Base-by-base conservation (phyloP, 306 rosid genomes). In the Prinsepia uniflora region DNA sequence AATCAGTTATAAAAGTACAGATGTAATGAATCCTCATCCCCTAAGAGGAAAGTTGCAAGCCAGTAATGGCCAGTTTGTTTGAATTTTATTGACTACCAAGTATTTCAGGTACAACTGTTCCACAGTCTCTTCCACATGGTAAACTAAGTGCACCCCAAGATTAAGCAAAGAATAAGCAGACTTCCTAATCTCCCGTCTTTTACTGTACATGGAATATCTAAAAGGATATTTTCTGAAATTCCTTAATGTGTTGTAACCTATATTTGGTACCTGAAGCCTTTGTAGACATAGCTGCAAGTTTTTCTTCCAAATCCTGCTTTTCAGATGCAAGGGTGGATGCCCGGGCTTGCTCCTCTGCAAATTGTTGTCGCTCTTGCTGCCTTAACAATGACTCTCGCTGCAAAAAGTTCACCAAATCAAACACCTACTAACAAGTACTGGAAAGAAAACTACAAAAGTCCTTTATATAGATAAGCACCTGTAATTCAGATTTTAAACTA, bases 281-380 rank as follows among this genome's bases (percentile, higher is more conserved):
- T 72, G 44, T 71, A 17, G 88, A 78, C 68, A 85, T 63, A 63
- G 82, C 83, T 73, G 80, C 72, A 63, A 94, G 85, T 72, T 86
- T 87, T 80, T 89, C 91, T 75, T 89, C 96, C 81, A 94, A 72
- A 71, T 82, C 91, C 77, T 83, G 92, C 83, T 94, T 94, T 80
- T 89, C 95, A 80, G 89, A 86, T 59, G 76, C 24, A 45, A 94
- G 85, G 54, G 70, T 72, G 44, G 90, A 80, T 69, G 86, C 78
- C 63, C 53, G 71, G 65, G 81, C 75, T 69, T 89, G 95, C 76
- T 83, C 91, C 75, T 81, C 91, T 34, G 86, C 86, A 79, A 90
- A 79, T 75, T 76, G 83, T 67, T 90, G 86, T 68, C 71, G 88
- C 86, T 81, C 97, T 80, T 87, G 95, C 80, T 83, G 97, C 88